Conservation (phyloP, 2,329 filamentous ascomycete species). For the Cladosporium sp. region DNA sequence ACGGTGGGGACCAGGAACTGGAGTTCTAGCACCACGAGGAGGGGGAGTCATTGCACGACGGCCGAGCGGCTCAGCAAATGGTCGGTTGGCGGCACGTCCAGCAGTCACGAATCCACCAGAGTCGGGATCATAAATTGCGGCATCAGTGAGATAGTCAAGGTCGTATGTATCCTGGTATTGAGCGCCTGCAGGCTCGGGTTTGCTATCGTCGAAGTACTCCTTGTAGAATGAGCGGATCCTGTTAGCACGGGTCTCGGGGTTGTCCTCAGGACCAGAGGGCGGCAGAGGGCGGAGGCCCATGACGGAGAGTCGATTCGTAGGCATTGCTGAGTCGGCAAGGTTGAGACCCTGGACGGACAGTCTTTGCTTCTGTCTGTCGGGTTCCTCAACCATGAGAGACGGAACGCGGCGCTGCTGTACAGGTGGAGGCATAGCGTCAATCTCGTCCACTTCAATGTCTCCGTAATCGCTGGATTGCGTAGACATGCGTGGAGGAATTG, state of each 20-base stretch:
- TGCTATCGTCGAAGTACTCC: constrained; percentile 93
- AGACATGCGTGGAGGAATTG: constrained; percentile 13
- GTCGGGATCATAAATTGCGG: constrained; percentile 52
- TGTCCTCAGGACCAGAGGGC: constrained; percentile 73
- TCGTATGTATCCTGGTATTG: constrained; percentile 71
- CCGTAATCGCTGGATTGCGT: constrained; percentile 27
- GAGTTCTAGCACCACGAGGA: constrained; percentile 60
- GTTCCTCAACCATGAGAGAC: constrained; percentile 3
- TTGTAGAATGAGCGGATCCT: constrained; percentile 98
- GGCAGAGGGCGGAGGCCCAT: constrained; percentile 77
- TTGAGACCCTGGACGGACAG: constrained; percentile 13
- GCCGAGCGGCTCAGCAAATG: constrained; percentile 78
- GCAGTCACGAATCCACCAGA: constrained; percentile 51
- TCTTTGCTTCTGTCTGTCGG: constrained; percentile 8
- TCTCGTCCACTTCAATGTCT: constrained; percentile 23
- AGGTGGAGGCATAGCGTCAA: constrained; percentile 11
- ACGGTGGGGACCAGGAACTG: constrained; percentile 37
- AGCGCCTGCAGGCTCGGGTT: constrained; percentile 38
- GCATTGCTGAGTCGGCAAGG: constrained; percentile 16
- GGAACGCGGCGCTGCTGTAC: neutral
- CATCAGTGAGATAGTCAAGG: constrained; percentile 64
- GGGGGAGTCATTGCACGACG: constrained; percentile 96
- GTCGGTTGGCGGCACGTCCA: constrained; percentile 37
- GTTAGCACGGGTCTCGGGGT: constrained; percentile 91
- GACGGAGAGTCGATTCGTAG: constrained; percentile 43